Percentiles rank a stretch among this genome's conserved stretches.
Conservation (phyloP, 805 yeast genomes). For the Ogataea minuta region DNA sequence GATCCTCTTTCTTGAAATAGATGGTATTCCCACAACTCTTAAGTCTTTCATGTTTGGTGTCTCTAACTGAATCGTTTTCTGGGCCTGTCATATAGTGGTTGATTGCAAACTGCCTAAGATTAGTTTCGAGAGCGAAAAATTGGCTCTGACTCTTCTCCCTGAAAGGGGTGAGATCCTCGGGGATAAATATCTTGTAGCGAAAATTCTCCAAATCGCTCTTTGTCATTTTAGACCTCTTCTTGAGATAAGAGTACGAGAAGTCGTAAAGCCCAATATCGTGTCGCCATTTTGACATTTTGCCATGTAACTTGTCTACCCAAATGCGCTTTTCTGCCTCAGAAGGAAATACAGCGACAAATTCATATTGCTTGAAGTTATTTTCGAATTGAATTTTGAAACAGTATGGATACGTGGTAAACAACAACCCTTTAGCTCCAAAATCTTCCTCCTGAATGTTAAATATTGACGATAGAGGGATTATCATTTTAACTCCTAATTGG, state of each 20-base stretch:
- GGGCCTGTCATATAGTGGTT: constrained; percentile 10
- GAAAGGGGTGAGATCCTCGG: constrained; percentile 15
- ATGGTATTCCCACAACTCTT: constrained; percentile 5
- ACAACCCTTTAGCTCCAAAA: constrained; percentile 23
- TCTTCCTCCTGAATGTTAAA: constrained; percentile 23
- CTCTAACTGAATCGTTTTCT: constrained; percentile 13
- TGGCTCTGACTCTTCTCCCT: constrained; percentile 17
- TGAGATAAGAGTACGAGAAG: constrained; percentile 23
- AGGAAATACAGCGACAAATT: constrained; percentile 39
- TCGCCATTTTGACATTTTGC: constrained; percentile 12
- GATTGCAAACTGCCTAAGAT: constrained; percentile 24
- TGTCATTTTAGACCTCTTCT: constrained; percentile 15
- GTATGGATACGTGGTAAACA: constrained; percentile 32
- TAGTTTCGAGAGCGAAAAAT: constrained; percentile 24
- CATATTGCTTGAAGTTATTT: constrained; percentile 40
- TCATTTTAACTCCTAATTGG: constrained; percentile 39
- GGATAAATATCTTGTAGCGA: constrained; percentile 18
- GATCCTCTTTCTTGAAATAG: constrained; percentile 19
- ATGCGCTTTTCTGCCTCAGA: constrained; percentile 34
- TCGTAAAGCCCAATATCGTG: constrained; percentile 37
- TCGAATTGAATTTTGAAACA: constrained; percentile 49
- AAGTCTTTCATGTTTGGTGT: constrained; percentile 9
- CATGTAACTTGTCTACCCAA: constrained; percentile 40
- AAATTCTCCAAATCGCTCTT: constrained; percentile 10
- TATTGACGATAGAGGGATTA: constrained; percentile 45